A percentile compares a stretch with the other conserved stretches of the same genome.
Conservation (phyloP, 176 grass and related monocot species). For the Tuctoria greenei region DNA sequence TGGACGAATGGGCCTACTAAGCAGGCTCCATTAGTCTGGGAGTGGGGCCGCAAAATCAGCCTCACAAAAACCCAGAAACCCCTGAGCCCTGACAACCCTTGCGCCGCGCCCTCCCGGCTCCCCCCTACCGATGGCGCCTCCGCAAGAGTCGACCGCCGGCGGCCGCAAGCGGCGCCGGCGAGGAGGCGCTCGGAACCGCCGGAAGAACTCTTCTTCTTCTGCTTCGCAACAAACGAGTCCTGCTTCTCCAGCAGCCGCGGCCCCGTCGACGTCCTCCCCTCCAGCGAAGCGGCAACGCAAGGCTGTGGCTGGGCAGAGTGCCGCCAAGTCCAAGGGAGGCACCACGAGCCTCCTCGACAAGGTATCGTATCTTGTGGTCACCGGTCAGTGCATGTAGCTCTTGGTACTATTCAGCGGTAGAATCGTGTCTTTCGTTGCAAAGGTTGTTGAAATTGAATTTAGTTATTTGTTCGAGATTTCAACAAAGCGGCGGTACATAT, state of each 20-base stretch:
- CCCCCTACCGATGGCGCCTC: slow-evolving; percentile 27
- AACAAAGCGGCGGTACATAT: neutral
- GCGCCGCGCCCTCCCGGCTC: neutral
- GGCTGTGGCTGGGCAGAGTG: slow-evolving; percentile 1
- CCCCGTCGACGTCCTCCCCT: slow-evolving; percentile 11
- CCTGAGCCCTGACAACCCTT: neutral
- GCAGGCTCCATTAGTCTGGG: neutral
- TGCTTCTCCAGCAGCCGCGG: neutral
- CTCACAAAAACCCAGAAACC: neutral
- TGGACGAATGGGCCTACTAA: neutral
- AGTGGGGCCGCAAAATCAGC: neutral
- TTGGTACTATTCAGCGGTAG: neutral
- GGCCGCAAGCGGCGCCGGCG: slow-evolving; percentile 34
- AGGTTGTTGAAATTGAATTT: neutral
- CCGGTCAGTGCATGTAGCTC: neutral
- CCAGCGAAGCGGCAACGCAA: slow-evolving; percentile 40
- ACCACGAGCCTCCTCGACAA: slow-evolving; percentile 56
- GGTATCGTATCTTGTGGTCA: slow-evolving; percentile 27
- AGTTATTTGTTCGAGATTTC: neutral
- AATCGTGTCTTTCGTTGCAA: neutral
- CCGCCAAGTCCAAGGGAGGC: slow-evolving; percentile 22
- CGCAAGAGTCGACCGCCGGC: slow-evolving; percentile 7
- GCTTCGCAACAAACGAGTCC: neutral
- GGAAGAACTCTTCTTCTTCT: slow-evolving; percentile 22
- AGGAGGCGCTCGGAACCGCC: slow-evolving; percentile 40